phyloP scores from a whole-genome alignment of 2,329 filamentous ascomycete genomes.

The Paraconiothyrium sp. region DNA sequence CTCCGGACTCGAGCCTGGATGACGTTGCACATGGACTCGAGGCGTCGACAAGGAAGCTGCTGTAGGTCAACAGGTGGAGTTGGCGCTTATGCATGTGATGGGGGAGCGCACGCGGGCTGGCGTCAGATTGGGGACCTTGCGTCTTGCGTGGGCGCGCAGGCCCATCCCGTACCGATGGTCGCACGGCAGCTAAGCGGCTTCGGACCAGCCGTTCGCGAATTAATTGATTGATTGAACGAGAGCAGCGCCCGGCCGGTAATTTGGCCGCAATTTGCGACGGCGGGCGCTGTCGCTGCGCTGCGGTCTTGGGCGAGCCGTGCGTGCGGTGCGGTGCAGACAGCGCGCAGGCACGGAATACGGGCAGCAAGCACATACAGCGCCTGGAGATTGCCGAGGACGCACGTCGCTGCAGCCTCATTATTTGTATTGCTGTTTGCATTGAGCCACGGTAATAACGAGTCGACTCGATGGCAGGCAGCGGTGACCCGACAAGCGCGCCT shows the following conservation, averaged over 20 bases:
- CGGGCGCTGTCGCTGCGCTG: too few species aligned
- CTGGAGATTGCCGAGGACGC: not conserved
- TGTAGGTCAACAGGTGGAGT: constrained; percentile 10
- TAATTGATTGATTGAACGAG: constrained; percentile 1
- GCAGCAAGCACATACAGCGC: not conserved
- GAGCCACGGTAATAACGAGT: not conserved
- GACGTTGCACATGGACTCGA: constrained; percentile 16
- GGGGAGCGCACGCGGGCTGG: constrained; percentile 18
- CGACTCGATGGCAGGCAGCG: not conserved
- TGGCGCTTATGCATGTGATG: constrained; percentile 44
- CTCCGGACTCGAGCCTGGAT: not conserved
- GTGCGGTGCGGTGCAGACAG: too few species aligned
- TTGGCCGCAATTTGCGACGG: not conserved
- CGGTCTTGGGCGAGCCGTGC: too few species aligned
- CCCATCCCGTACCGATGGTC: constrained; percentile 27
- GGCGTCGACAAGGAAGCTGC: constrained; percentile 4
- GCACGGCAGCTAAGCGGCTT: constrained; percentile 27
- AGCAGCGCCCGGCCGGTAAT: not conserved
- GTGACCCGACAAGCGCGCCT: not conserved
- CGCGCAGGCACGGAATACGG: too few species aligned
- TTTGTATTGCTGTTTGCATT: not conserved
- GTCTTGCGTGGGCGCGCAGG: constrained; percentile 21
- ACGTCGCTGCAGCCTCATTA: not conserved
- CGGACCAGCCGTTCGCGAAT: not conserved
- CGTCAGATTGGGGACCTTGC: constrained; percentile 21